Percentiles rank a stretch among this genome's conserved stretches.
phyloP scores from a whole-genome alignment of 352 stramenopile species.

The Globisporangium nodosum region DNA sequence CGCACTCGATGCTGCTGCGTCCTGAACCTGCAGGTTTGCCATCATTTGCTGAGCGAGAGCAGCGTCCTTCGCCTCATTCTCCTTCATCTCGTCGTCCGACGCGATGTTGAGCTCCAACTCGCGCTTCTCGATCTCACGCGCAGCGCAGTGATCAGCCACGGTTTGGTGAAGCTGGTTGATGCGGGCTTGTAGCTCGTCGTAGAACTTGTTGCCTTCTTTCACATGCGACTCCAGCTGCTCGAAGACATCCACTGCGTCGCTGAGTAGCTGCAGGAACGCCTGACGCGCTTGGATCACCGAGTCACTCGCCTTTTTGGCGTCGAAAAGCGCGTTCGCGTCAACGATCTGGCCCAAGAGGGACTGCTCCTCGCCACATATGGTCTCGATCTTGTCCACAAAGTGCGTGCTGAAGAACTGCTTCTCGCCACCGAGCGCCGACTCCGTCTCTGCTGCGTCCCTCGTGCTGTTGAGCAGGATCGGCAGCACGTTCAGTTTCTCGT shows the following conservation, averaged over 20 bases:
- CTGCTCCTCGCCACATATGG: slow-evolving; percentile 49
- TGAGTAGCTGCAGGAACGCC: slow-evolving; percentile 49
- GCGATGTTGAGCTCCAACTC: slow-evolving; percentile 67
- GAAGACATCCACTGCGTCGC: slow-evolving; percentile 65
- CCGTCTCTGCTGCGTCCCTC: slow-evolving; percentile 16
- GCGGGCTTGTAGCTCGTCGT: slow-evolving; percentile 45
- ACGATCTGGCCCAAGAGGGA: slow-evolving; percentile 31
- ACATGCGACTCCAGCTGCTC: slow-evolving; percentile 73
- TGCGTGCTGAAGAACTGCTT: slow-evolving; percentile 60
- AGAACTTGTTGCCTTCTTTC: slow-evolving; percentile 67
- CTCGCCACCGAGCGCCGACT: slow-evolving; percentile 37
- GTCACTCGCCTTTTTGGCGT: slow-evolving; percentile 54
- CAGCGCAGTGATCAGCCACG: slow-evolving; percentile 63
- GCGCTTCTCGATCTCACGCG: slow-evolving; percentile 60
- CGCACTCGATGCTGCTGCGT: slow-evolving; percentile 8
- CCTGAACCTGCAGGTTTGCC: slow-evolving; percentile 48
- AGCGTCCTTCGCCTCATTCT: slow-evolving; percentile 46
- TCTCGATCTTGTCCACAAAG: slow-evolving; percentile 47
- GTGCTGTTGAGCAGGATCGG: slow-evolving; percentile 34
- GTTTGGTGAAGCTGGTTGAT: slow-evolving; percentile 68
- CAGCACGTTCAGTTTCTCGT: slow-evolving; percentile 57
- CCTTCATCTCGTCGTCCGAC: slow-evolving; percentile 43
- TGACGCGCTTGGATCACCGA: slow-evolving; percentile 47
- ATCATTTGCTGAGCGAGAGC: slow-evolving; percentile 66
- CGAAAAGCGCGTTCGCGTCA: slow-evolving; percentile 46